Evolutionary conservation across 495 filamentous ascomycete species (phyloP), one percentile per base, ranked within the genome.

Genomic region (Tricharina praecox): DNA sequence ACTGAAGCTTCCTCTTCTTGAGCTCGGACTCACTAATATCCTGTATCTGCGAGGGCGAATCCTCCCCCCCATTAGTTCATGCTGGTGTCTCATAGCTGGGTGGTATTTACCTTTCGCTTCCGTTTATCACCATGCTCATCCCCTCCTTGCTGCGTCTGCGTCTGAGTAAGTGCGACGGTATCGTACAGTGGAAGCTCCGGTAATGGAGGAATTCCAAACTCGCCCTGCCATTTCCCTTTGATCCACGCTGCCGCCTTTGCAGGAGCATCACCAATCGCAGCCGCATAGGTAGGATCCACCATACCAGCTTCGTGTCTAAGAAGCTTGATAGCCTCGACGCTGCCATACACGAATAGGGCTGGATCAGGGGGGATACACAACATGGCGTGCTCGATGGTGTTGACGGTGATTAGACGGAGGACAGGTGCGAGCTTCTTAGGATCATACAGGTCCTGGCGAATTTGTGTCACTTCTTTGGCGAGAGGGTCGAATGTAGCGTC

Each of bases 21-120:
- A 28, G 52, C 43, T 21, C 53, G 50, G 33, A 53, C 39, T 18
- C 54, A 43, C 18, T 56, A 51, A 18, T 36, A 47, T 20, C 51
- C 53, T 25, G 47, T 18, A 18, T 18, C 16, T 4, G 19, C 16
- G 9, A n/a, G 23, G 24, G 20, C 23, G 24, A 7, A 48, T 41
- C 38, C 53, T 32, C 7, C 28, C 28, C 7, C n/a, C n/a, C n/a
- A n/a, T n/a, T n/a, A n/a, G n/a, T n/a, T n/a, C n/a, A n/a, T n/a
- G n/a, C n/a, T n/a, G n/a, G n/a, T n/a, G n/a, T n/a, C n/a, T n/a
- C n/a, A n/a, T n/a, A n/a, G n/a, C n/a, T n/a, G n/a, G n/a, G n/a
- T n/a, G n/a, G n/a, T n/a, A n/a, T 25, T 43, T 56, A 56, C 54
- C 53, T 57, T 46, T 56, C 54, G 37, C 25, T 57, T 57, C 23